phyloP scores from a whole-genome alignment of 768 basidiomycete species.

The Leccinum longicurvipes region DNA sequence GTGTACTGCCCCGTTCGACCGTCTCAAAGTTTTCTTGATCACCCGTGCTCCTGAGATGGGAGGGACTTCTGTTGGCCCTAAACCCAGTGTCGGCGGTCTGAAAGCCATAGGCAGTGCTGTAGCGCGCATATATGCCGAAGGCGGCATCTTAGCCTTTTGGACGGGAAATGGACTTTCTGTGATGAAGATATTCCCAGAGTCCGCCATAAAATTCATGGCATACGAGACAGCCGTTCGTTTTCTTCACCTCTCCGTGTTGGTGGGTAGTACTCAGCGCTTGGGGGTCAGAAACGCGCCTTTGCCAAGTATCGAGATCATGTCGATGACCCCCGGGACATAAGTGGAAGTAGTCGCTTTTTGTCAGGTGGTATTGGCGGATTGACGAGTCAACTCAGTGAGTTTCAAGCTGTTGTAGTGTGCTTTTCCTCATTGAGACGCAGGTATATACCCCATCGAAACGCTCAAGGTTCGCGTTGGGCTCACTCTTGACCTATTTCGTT shows the following conservation, averaged over 20 bases:
- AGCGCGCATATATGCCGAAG: constrained; percentile 81
- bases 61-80: constrained; percentile 44
- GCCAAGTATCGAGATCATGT: constrained; percentile 90
- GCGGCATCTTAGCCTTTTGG: constrained; percentile 91
- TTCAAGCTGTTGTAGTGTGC: constrained; percentile 4
- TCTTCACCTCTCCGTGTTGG: constrained; percentile 12
- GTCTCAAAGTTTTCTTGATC: constrained; percentile 94
- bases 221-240: constrained; percentile 87
- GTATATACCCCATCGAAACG: constrained; percentile 96
- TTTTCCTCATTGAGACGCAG: constrained; percentile 38
- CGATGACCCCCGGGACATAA: constrained; percentile 84
- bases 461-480: constrained; percentile 59
- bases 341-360: constrained; percentile 87
- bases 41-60: constrained; percentile 78
- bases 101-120: constrained; percentile 71
- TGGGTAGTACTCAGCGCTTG: constrained; percentile 16
- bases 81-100: constrained; percentile 48
- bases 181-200: constrained; percentile 95
- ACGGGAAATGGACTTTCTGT: constrained; percentile 96
- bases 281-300: constrained; percentile 85
- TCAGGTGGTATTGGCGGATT: constrained; percentile 97
- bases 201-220: constrained; percentile 95
- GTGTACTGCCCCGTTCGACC: constrained; percentile 96
- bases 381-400: constrained; percentile 81
- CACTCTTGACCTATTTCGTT: neutral